phyloP scores from a whole-genome alignment of 129 eudicot genomes.

The Sambucus nigra region DNA sequence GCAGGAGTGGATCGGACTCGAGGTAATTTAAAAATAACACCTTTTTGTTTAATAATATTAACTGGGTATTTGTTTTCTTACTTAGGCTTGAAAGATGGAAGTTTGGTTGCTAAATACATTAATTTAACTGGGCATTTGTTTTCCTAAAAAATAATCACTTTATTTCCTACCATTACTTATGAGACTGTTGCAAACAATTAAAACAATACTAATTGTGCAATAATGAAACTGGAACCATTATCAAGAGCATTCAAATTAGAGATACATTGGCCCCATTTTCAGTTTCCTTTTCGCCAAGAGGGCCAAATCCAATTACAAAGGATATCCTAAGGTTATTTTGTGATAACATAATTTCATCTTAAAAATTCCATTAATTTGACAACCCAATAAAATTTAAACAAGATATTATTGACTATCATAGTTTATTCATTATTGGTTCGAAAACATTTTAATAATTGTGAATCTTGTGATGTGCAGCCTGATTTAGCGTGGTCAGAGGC shows the following conservation, averaged over 20 bases:
- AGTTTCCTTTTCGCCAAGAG: conserved; percentile 26
- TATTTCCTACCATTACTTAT: background rate
- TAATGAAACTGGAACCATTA: conserved; percentile 16
- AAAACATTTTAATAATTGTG: too few species aligned
- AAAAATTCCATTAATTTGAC: background rate
- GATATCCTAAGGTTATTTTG: conserved; percentile 25
- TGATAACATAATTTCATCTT: background rate
- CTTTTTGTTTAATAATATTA: too few species aligned
- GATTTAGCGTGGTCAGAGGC: conserved; percentile 16
- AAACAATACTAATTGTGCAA: conserved; percentile 9
- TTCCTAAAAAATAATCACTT: background rate
- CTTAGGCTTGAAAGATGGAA: conserved; percentile 13
- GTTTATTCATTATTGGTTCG: too few species aligned
- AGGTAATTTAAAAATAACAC: conserved; percentile 21
- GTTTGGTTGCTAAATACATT: conserved; percentile 3
- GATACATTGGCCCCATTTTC: conserved; percentile 23
- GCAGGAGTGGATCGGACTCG: conserved; percentile 25
- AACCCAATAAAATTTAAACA: background rate
- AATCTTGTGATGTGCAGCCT: conserved; percentile 12
- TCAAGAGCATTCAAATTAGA: conserved; percentile 7
- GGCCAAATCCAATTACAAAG: conserved; percentile 21
- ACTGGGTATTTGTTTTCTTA: too few species aligned
- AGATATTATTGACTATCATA: too few species aligned
- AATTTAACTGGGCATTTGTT: conserved; percentile 16
- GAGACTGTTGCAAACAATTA: background rate